A percentile compares a stretch with the other conserved stretches of the same genome.
phyloP scores from a whole-genome alignment of 345 rosid species.

The Euphorbia lathyris region DNA sequence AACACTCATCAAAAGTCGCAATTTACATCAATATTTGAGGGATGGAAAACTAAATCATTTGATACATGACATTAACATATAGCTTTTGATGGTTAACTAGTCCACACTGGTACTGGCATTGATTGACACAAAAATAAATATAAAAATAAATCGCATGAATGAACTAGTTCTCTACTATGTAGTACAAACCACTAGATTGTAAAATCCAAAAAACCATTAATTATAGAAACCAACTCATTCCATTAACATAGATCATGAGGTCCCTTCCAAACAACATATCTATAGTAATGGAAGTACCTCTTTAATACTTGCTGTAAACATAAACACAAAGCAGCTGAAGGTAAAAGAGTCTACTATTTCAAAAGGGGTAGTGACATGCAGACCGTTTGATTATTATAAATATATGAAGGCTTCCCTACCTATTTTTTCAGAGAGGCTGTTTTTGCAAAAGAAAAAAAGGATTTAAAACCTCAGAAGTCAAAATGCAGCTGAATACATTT shows the following conservation, averaged over 20 bases:
- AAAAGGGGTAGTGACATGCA: background rate
- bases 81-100: background rate
- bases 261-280: background rate
- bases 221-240: background rate
- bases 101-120: background rate
- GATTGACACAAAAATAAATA: background rate
- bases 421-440: background rate
- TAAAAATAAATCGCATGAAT: background rate
- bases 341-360: background rate
- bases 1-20: no score
- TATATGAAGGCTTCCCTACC: background rate
- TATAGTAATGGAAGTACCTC: background rate
- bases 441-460: background rate
- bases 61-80: background rate
- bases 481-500: conserved; percentile 1
- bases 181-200: background rate
- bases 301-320: background rate
- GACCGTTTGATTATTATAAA: background rate
- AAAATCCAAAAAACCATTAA: background rate
- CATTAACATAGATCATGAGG: conserved; percentile 3
- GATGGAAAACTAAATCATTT: background rate
- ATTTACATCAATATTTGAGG: background rate
- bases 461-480: background rate
- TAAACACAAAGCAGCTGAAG: background rate
- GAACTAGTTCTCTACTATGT: background rate